phyloP scores from a whole-genome alignment of 139 green algal species.

The Chlamydomonas sphaeroides region DNA sequence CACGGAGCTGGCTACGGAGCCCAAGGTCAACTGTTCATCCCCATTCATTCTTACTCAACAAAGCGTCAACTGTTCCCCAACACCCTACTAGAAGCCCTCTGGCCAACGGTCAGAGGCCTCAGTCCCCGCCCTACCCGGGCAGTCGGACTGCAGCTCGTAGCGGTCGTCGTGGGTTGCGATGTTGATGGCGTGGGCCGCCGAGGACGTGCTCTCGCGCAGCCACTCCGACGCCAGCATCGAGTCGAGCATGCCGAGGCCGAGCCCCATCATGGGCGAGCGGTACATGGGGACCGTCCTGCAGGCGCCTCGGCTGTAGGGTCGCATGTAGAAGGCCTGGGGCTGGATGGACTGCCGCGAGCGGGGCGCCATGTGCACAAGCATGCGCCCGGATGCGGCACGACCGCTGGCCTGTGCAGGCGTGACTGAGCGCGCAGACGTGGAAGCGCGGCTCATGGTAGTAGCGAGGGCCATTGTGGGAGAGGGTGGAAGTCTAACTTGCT shows the following conservation, averaged over 20 bases:
- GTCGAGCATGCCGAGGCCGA: background rate
- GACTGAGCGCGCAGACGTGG: too few species aligned
- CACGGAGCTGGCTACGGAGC: background rate
- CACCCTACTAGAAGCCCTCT: background rate
- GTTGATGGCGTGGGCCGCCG: background rate
- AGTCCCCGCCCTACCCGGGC: background rate
- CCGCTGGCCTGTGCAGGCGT: too few species aligned
- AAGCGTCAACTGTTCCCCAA: background rate
- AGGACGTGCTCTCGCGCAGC: background rate
- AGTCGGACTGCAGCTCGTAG: constrained; percentile 15
- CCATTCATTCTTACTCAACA: too few species aligned
- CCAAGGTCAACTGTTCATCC: background rate
- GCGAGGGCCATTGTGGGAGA: too few species aligned
- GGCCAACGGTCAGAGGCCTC: too few species aligned
- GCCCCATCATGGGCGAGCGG: background rate
- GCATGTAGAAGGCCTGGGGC: background rate
- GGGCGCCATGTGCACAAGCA: background rate
- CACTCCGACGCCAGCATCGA: background rate
- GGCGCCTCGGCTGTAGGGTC: too few species aligned
- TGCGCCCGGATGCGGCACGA: too few species aligned
- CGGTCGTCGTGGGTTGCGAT: background rate
- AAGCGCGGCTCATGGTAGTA: too few species aligned
- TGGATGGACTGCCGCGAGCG: too few species aligned
- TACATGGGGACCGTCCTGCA: background rate
- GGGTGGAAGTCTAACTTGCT: too few species aligned